Conservation (phyloP, 805 yeast species). For the Wickerhamomyces queroliae region DNA sequence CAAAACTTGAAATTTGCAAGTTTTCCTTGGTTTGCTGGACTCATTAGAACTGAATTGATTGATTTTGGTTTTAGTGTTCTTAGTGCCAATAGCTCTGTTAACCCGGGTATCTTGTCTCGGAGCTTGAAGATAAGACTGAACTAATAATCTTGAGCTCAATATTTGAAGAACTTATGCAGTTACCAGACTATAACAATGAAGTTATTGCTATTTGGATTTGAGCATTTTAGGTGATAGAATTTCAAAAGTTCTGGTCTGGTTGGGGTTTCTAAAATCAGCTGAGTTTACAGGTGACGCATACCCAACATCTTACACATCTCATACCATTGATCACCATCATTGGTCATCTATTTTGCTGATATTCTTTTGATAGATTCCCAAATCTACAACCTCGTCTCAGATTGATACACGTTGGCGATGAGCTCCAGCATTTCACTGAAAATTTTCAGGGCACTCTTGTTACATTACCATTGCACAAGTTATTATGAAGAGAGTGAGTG, state of each 20-base stretch:
- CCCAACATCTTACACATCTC: slow-evolving; percentile 43
- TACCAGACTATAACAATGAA: slow-evolving; percentile 14
- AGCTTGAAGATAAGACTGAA: slow-evolving; percentile 64
- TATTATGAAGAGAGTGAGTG: too few species aligned
- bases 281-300: slow-evolving; percentile 27
- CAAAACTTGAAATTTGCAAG: slow-evolving; percentile 51
- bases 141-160: slow-evolving; percentile 51
- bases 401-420: too few species aligned
- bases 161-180: slow-evolving; percentile 16
- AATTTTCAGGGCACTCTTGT: too few species aligned
- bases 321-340: slow-evolving; percentile 58
- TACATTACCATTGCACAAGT: too few species aligned
- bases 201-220: slow-evolving; percentile 39
- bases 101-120: slow-evolving; percentile 68
- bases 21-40: slow-evolving; percentile 75
- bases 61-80: slow-evolving; percentile 62
- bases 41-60: slow-evolving; percentile 68
- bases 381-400: too few species aligned
- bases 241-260: slow-evolving; percentile 69
- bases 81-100: slow-evolving; percentile 44
- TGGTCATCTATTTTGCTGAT: slow-evolving; percentile 69
- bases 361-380: slow-evolving; percentile 55
- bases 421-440: too few species aligned
- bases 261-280: slow-evolving; percentile 32
- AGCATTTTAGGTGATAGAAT: slow-evolving; percentile 75